Base-by-base conservation (phyloP, 805 yeast genomes). In the Wickerhamomyces chaumierensis region DNA sequence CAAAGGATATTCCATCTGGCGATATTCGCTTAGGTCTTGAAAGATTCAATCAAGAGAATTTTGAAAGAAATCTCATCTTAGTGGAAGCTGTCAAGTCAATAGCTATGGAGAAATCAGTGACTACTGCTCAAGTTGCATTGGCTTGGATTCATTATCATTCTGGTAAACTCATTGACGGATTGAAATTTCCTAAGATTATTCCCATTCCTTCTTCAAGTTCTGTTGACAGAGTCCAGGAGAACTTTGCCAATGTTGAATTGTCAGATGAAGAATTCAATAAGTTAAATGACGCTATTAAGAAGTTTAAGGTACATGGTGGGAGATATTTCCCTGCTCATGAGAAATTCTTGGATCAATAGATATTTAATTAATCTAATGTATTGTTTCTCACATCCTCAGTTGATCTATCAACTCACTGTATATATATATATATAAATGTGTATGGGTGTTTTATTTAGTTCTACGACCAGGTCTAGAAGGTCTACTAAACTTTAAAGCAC, bases 191-290 rank as follows among this genome's bases (percentile, higher is more conserved):
- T 19, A 65, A 61, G 42, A 66, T 84, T 34, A 52, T 87, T 35
- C 94, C 95, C 27, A 81, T 87, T 55, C 95, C 96, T 17, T 79
- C 88, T 38, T 78, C 84, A 3, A 70, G 86, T 6, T 71, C 78
- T 31, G 56, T 61, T 3, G 63, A 57, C 11, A 77, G 84, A 55
- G 74, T 81, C 15, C 64, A 66, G 35, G 81, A 75, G 53, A 87
- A 85, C 60, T 63, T 72, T 46, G 59, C 64, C 18, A 57, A 56
- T 36, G 48, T 71, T 36, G 56, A 58, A 11, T 61, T 86, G 39
- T 55, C 75, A 3, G 76, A 71, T n/a, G 71, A 54, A 0, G 86
- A 81, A 40, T 68, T 81, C 45, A 57, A 18, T 14, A 21, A 23
- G n/a, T 36, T 45, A 20, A 11, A 27, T 13, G 17, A 35, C 17